These are phyloP conservation scores for Phytophthora lateralis DNA, from an alignment of 352 stramenopile species.

Conservation along the genomic window DNA sequence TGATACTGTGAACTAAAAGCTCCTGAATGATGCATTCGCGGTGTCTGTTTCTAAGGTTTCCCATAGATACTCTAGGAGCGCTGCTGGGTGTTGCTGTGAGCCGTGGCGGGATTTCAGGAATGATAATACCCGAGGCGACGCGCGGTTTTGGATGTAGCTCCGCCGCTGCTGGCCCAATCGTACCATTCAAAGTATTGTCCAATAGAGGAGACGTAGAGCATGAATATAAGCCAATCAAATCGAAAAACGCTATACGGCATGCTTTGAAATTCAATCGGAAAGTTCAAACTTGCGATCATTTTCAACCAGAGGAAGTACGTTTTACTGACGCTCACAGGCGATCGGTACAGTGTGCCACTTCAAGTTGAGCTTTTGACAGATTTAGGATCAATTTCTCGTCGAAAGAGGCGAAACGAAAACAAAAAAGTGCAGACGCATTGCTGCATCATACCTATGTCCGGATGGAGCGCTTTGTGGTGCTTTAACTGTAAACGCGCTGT, in stretches of 20 bases:
- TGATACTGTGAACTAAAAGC: background rate
- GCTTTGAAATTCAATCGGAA: slow-evolving; percentile 3
- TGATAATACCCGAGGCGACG: slow-evolving; percentile 1
- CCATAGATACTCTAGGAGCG: background rate
- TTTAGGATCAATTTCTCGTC: too few relatives aligned
- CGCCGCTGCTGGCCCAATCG: background rate
- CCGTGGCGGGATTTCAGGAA: slow-evolving; percentile 7
- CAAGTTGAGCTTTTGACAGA: too few relatives aligned
- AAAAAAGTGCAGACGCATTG: too few relatives aligned
- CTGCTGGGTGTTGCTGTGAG: slow-evolving; percentile 5
- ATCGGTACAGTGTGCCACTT: too few relatives aligned
- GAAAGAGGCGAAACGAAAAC: too few relatives aligned
- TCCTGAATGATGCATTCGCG: background rate
- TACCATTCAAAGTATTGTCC: background rate
- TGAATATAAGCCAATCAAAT: slow-evolving; percentile 8
- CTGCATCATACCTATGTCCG: too few relatives aligned
- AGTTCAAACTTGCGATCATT: slow-evolving; percentile 9
- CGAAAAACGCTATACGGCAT: background rate
- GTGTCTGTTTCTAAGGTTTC: too few relatives aligned
- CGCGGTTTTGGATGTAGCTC: background rate
- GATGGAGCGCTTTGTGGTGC: too few relatives aligned
- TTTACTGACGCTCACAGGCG: too few relatives aligned
- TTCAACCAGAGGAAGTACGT: slow-evolving; percentile 5
- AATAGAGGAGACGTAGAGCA: background rate
- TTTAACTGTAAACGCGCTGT: slow-evolving; percentile 13